phyloP scores from a whole-genome alignment of 2,329 filamentous ascomycete genomes.

The Aspergillus calidoustus region DNA sequence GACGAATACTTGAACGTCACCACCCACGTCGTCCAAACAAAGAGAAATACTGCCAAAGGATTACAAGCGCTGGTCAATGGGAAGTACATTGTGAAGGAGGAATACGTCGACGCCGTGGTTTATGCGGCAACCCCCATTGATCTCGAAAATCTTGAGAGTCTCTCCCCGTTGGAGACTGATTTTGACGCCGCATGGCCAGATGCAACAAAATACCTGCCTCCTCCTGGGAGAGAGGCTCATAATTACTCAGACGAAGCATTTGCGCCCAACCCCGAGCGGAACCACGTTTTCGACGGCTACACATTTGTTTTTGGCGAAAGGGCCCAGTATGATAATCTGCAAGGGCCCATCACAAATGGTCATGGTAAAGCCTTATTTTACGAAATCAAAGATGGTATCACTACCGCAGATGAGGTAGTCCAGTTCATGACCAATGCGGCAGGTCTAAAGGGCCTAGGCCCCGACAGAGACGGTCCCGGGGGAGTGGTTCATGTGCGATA shows the following conservation, averaged over 20 bases:
- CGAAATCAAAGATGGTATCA: slow-evolving; percentile 64
- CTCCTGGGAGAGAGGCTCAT: slow-evolving; percentile 74
- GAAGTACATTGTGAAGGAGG: slow-evolving; percentile 73
- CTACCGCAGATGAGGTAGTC: slow-evolving; percentile 75
- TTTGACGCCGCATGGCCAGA: slow-evolving; percentile 81
- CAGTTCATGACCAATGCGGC: slow-evolving; percentile 75
- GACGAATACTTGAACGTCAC: slow-evolving; percentile 74
- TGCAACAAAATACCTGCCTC: slow-evolving; percentile 71
- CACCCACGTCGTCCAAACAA: slow-evolving; percentile 86
- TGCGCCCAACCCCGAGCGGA: slow-evolving; percentile 67
- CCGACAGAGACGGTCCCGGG: slow-evolving; percentile 67
- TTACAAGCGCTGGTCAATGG: slow-evolving; percentile 85
- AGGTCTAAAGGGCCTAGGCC: slow-evolving; percentile 72
- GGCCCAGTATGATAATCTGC: slow-evolving; percentile 74
- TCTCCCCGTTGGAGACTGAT: slow-evolving; percentile 72
- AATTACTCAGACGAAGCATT: slow-evolving; percentile 71
- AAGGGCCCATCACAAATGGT: slow-evolving; percentile 75
- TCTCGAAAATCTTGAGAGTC: slow-evolving; percentile 55
- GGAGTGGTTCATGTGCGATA: slow-evolving; percentile 77
- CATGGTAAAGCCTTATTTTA: slow-evolving; percentile 79
- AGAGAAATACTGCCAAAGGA: slow-evolving; percentile 86
- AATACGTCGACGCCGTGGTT: slow-evolving; percentile 74
- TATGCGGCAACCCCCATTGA: slow-evolving; percentile 60
- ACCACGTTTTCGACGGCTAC: slow-evolving; percentile 80
- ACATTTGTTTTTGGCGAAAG: slow-evolving; percentile 85